Conservation (phyloP, 306 rosid genomes). For the Vigna unguiculata region DNA sequence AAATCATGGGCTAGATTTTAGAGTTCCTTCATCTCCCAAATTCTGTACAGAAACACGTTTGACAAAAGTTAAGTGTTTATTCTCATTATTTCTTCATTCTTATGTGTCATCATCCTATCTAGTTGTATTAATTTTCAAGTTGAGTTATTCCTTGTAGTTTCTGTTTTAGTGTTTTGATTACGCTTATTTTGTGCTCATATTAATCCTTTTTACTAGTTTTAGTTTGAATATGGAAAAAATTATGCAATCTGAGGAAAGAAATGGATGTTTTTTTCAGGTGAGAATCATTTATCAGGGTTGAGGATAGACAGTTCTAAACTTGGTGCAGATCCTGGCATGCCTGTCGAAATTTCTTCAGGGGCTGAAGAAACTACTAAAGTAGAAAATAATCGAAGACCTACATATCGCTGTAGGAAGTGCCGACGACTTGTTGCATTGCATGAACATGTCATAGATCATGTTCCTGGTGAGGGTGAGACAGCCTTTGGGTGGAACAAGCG, state of each 20-base stretch:
- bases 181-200: background rate
- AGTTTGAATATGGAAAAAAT: constrained; percentile 15
- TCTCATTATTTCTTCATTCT: background rate
- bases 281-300: constrained; percentile 72
- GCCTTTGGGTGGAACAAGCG: constrained; percentile 75
- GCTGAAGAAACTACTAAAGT: constrained; percentile 57
- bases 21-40: constrained; percentile 22
- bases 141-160: constrained; percentile 3
- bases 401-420: constrained; percentile 92
- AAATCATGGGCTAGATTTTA: constrained; percentile 3
- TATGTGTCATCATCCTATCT: background rate
- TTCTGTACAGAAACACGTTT: background rate
- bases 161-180: constrained; percentile 16
- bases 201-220: constrained; percentile 5
- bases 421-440: constrained; percentile 83
- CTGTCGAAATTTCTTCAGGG: constrained; percentile 59
- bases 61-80: constrained; percentile 3
- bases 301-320: constrained; percentile 80
- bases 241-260: constrained; percentile 18
- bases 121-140: constrained; percentile 4
- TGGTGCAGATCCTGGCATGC: constrained; percentile 90
- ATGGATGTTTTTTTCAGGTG: constrained; percentile 62
- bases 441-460: constrained; percentile 82
- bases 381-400: constrained; percentile 52
- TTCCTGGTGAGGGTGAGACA: constrained; percentile 89